These are phyloP conservation scores for Calocybe gangraenosa DNA, from an alignment of 768 basidiomycete species.

Conservation along the genomic window DNA sequence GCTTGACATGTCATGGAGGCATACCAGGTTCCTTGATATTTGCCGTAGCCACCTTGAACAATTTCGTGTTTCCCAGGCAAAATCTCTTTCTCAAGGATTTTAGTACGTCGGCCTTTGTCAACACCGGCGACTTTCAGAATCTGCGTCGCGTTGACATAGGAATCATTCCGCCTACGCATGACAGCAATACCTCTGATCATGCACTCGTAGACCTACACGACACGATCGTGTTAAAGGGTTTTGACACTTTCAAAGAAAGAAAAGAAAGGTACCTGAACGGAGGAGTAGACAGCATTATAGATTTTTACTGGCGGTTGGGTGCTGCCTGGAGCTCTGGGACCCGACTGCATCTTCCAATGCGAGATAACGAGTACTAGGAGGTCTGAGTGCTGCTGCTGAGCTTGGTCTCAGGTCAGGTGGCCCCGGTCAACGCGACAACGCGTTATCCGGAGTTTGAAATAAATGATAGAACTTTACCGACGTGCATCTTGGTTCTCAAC, in stretches of 20 bases:
- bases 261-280: conserved; percentile 59
- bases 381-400: conserved; percentile 13
- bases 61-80: conserved; percentile 95
- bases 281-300: conserved; percentile 91
- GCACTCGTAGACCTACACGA: conserved; percentile 84
- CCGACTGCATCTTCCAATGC: conserved; percentile 40
- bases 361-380: conserved; percentile 21
- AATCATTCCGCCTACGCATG: conserved; percentile 93
- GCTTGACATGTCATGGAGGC: conserved; percentile 19
- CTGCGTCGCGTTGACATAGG: conserved; percentile 97
- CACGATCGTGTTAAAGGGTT: conserved; percentile 34
- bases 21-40: conserved; percentile 99
- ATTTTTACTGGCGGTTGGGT: conserved; percentile 69
- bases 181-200: conserved; percentile 98
- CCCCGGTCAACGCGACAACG: conserved; percentile 33
- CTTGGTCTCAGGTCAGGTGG: conserved; percentile 29
- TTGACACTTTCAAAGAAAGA: conserved; percentile 17
- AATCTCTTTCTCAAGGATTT: conserved; percentile 97
- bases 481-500: too few species aligned
- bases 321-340: conserved; percentile 37
- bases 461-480: too few species aligned
- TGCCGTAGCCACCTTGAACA: conserved; percentile 98
- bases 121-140: conserved; percentile 98
- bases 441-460: conserved; percentile 31
- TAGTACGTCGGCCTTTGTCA: conserved; percentile 93